Base-by-base conservation (phyloP, 2,329 filamentous ascomycete genomes). In the Penicillium italicum region DNA sequence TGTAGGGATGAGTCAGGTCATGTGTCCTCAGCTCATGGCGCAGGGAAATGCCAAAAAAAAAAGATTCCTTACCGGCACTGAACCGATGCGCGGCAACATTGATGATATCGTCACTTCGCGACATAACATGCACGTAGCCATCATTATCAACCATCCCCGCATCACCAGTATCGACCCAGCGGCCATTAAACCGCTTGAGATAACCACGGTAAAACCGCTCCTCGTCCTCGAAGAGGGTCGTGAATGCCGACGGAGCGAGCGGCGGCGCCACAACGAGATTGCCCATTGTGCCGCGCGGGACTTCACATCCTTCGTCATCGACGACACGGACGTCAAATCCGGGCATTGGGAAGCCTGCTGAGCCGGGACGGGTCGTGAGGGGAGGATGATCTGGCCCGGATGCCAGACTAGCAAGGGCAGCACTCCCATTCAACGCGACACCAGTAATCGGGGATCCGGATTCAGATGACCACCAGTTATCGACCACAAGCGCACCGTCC, bases 11-110 rank as follows among this genome's bases (percentile, higher is more conserved):
- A 33, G 30, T 47, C 3, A 26, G 50, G n/a, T 18, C 4, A n/a
- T n/a, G n/a, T n/a, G n/a, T n/a, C n/a, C n/a, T 47, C 3, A 26
- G 50, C n/a, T 18, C 4, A 16, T 34, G 2, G 14, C 20, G 8
- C 36, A 20, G n/a, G 20, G n/a, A 44, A 37, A n/a, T n/a, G 34
- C 4, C 10, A 20, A 20, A 28, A 16, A 37, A 30, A 18, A 40
- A n/a, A 20, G 18, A 38, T 37, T 31, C 72, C 80, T 65, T 78
- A 89, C 89, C 90, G 11, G 91, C 96, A 60, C 89, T 93, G 58
- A 97, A 86, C 14, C 92, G 84, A 76, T 97, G 92, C 5, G 92
- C 91, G 38, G 91, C 92, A n/a, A 96, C 92, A 69, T 97, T 97
- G 69, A 97, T 91, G 57, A 97, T 88, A 72, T 97, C 92, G 75